Conservation (phyloP, 192 early-diverging fungal genomes). For the Podila epigama region DNA sequence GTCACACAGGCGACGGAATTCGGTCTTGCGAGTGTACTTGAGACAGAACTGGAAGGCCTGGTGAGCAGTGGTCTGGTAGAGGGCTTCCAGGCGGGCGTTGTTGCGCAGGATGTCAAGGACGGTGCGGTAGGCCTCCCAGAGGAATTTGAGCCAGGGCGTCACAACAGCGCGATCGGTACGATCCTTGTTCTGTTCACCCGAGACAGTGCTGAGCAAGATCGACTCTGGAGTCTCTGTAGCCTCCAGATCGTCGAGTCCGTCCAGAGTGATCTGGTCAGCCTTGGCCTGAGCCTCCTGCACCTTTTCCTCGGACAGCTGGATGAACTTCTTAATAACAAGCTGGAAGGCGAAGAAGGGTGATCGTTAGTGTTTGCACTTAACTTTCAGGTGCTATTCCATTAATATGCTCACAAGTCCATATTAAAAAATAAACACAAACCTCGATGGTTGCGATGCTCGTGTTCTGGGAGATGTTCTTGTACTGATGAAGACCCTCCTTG, state of each 20-base stretch:
- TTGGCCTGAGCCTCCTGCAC: conserved; percentile 90
- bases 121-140: conserved; percentile 99
- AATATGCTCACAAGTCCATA: not conserved
- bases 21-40: conserved; percentile 94
- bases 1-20: conserved; percentile 98
- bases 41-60: conserved; percentile 98
- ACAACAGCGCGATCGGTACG: conserved; percentile 97
- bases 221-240: conserved; percentile 97
- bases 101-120: conserved; percentile 96
- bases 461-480: conserved; percentile 99
- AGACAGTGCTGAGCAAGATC: conserved; percentile 94
- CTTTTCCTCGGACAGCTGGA: conserved; percentile 86
- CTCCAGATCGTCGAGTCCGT: conserved; percentile 93
- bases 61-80: conserved; percentile 91
- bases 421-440: conserved; percentile 36
- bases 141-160: conserved; percentile 98
- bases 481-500: conserved; percentile 96
- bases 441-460: conserved; percentile 90
- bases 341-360: conserved; percentile 24
- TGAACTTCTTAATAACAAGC: conserved; percentile 86
- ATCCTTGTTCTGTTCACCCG: conserved; percentile 93
- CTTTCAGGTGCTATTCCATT: not conserved
- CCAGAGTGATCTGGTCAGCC: conserved; percentile 88
- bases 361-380: not conserved
- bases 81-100: conserved; percentile 91